Evolutionary conservation across 2,329 filamentous ascomycete species (phyloP).

Genomic region (Arthroderma sp.): DNA sequence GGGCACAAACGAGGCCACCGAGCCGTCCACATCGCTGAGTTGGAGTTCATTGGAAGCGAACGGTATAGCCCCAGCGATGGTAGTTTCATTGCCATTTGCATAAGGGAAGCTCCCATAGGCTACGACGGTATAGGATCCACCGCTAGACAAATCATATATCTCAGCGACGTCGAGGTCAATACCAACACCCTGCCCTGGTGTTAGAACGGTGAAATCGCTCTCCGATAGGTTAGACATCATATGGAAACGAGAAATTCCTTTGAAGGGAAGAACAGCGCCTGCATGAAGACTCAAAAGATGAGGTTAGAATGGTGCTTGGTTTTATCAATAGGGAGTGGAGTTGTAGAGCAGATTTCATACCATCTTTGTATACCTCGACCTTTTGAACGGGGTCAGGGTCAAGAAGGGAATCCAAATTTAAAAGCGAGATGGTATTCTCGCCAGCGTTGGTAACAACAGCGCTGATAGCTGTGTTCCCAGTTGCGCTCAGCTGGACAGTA

Average conservation of each 20-base stretch:
- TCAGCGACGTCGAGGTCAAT: conserved; percentile 25
- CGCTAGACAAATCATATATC: conserved; percentile 28
- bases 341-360: conserved; percentile 10
- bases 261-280: conserved; percentile 4
- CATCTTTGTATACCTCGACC: conserved; percentile 18
- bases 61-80: conserved; percentile 41
- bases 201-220: conserved; percentile 20
- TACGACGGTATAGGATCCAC: conserved; percentile 44
- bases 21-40: conserved; percentile 42
- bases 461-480: conserved; percentile 22
- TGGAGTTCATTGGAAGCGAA: conserved; percentile 48
- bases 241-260: conserved; percentile 2
- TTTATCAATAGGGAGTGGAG: neutral
- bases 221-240: conserved; percentile 14
- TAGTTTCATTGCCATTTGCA: conserved; percentile 38
- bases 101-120: conserved; percentile 45
- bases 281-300: neutral
- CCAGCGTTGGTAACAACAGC: conserved; percentile 24
- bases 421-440: conserved; percentile 20
- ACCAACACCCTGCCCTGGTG: conserved; percentile 17
- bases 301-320: neutral
- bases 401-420: conserved; percentile 26
- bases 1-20: conserved; percentile 38
- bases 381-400: conserved; percentile 24
- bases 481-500: conserved; percentile 20